These are phyloP conservation scores for Abrus precatorius DNA, from an alignment of 306 rosid species.

Conservation along the genomic window DNA sequence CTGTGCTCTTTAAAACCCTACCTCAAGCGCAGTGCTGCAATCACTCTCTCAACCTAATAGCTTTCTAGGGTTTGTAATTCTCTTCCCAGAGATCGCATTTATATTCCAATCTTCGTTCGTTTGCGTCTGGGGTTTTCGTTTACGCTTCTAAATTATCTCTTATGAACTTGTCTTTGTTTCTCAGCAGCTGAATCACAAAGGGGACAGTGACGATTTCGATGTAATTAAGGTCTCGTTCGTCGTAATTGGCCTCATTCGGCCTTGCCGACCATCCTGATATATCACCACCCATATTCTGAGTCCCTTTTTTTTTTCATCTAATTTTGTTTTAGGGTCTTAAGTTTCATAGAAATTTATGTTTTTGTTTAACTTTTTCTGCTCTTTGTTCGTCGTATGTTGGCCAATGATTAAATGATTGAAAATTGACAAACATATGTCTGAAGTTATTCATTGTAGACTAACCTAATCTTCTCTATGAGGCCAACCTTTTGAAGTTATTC, in stretches of 20 bases:
- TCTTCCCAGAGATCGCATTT: background rate
- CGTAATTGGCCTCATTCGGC: constrained; percentile 77
- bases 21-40: background rate
- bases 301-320: constrained; percentile 28
- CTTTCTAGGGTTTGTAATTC: background rate
- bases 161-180: background rate
- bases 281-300: constrained; percentile 98
- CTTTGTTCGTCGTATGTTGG: constrained; percentile 7
- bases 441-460: constrained; percentile 63
- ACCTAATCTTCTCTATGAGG: constrained; percentile 92
- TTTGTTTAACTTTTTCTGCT: background rate
- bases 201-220: constrained; percentile 76
- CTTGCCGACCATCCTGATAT: constrained; percentile 97
- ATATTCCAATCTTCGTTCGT: background rate
- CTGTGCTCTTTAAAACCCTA: constrained; percentile 48
- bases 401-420: constrained; percentile 64
- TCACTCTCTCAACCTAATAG: background rate
- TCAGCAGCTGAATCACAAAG: background rate
- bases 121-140: background rate
- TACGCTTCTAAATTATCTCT: background rate
- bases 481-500: constrained; percentile 54
- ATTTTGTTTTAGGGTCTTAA: background rate
- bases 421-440: constrained; percentile 91
- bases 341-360: background rate
- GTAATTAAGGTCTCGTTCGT: constrained; percentile 88